Evolutionary conservation across 192 early-diverging fungal genomes (phyloP).

Genomic region (Coemansia sp.): DNA sequence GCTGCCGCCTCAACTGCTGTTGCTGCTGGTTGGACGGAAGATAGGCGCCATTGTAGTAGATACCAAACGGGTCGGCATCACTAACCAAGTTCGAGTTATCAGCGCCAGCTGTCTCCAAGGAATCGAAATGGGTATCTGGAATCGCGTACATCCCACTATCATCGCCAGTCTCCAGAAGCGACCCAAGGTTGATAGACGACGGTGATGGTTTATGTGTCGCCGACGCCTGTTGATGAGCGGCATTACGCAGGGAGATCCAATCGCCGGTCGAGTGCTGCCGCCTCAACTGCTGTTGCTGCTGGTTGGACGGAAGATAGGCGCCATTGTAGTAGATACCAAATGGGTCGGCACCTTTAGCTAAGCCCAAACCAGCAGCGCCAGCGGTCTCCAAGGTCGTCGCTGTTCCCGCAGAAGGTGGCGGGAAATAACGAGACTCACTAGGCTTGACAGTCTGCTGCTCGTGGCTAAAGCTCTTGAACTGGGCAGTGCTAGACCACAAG

Average conservation of each 20-base stretch:
- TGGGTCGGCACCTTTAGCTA: conserved; percentile 3
- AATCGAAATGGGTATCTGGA: neutral
- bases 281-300: conserved; percentile 42
- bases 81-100: neutral
- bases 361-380: neutral
- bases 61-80: conserved; percentile 15
- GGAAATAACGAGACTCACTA: conserved; percentile 47
- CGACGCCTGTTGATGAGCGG: neutral
- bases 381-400: neutral
- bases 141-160: neutral
- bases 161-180: neutral
- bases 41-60: conserved; percentile 19
- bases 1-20: conserved; percentile 51
- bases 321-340: conserved; percentile 27
- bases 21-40: conserved; percentile 10
- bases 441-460: conserved; percentile 9
- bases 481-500: conserved; percentile 40
- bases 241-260: conserved; percentile 31
- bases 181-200: neutral
- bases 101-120: neutral
- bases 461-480: neutral
- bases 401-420: conserved; percentile 4
- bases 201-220: neutral
- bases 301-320: conserved; percentile 1
- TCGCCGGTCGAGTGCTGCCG: conserved; percentile 52